Evolutionary conservation across 148 eudicot genomes (phyloP).

Genomic region (Camellia lanceoleosa): DNA sequence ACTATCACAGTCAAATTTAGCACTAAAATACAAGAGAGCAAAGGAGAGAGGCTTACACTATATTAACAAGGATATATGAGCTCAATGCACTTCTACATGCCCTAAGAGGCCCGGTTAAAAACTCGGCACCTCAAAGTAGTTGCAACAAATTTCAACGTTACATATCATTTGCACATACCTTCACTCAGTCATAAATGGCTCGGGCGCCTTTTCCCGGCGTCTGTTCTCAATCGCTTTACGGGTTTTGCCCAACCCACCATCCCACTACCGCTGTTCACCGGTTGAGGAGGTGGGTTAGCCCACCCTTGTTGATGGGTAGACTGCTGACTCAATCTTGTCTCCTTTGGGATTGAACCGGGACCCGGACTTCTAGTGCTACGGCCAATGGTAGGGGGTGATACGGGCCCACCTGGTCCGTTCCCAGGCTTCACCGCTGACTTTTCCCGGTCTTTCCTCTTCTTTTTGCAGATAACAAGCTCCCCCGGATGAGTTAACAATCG

Average conservation of each 20-base stretch:
- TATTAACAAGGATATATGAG: neutral
- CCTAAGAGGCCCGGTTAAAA: conserved; percentile 19
- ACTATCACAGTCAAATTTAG: neutral
- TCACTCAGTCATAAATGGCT: conserved; percentile 55
- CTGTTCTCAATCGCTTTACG: conserved; percentile 79
- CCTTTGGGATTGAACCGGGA: conserved; percentile 38
- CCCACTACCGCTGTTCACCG: conserved; percentile 45
- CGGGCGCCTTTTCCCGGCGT: conserved; percentile 70
- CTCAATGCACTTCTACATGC: conserved; percentile 28
- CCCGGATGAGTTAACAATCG: conserved; percentile 76
- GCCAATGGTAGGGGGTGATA: conserved; percentile 66
- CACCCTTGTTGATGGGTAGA: conserved; percentile 38
- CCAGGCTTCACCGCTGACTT: conserved; percentile 51
- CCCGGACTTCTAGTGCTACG: conserved; percentile 69
- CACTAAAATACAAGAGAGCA: neutral
- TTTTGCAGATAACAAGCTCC: conserved; percentile 88
- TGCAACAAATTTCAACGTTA: conserved; percentile 8
- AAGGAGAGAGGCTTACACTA: neutral
- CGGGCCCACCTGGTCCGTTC: conserved; percentile 58
- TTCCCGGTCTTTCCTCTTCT: conserved; percentile 88
- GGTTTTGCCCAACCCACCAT: conserved; percentile 76
- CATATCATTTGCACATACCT: conserved; percentile 11
- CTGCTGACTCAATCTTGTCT: conserved; percentile 34
- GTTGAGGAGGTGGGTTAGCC: conserved; percentile 46
- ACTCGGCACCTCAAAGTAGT: conserved; percentile 9